These are phyloP conservation scores for Mesembryanthemum crystallinum DNA, from an alignment of 148 eudicot genomes.

Conservation along the genomic window DNA sequence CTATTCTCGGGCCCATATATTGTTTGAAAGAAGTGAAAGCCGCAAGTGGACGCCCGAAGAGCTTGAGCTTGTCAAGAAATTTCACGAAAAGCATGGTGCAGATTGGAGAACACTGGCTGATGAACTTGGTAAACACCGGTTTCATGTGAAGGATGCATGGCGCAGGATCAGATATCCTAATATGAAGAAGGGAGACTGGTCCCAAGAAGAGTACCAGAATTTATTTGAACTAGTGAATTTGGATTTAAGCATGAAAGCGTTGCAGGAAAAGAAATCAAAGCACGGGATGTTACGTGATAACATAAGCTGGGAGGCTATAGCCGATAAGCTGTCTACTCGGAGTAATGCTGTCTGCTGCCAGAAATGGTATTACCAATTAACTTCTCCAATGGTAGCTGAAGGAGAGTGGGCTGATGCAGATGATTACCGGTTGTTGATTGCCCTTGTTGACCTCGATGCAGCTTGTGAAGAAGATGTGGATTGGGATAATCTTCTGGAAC, in stretches of 20 bases:
- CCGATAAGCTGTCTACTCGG: constrained; percentile 27
- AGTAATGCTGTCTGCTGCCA: constrained; percentile 21
- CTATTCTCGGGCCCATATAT: constrained; percentile 32
- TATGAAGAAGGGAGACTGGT: constrained; percentile 36
- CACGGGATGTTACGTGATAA: constrained; percentile 42
- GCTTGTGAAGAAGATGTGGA: constrained; percentile 41
- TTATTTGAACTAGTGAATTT: constrained; percentile 37
- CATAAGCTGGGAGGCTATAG: constrained; percentile 38
- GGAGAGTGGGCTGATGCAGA: constrained; percentile 39
- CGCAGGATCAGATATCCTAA: constrained; percentile 22
- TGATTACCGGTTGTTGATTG: constrained; percentile 40
- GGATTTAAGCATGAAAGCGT: constrained; percentile 33
- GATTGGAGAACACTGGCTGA: constrained; percentile 32
- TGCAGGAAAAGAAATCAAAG: constrained; percentile 28
- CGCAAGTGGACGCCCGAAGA: constrained; percentile 39
- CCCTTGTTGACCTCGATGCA: constrained; percentile 33
- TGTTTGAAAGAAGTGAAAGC: constrained; percentile 35
- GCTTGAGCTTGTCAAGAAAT: constrained; percentile 20
- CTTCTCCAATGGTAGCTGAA: constrained; percentile 37
- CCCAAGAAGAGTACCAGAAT: constrained; percentile 38
- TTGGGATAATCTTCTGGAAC: constrained; percentile 40
- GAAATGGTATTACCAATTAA: constrained; percentile 36
- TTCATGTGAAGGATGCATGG: constrained; percentile 37
- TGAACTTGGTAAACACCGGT: constrained; percentile 34
- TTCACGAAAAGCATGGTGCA: constrained; percentile 31